Evolutionary conservation across 139 green algal genomes (phyloP).

Genomic region (Pycnococcus provasolii): DNA sequence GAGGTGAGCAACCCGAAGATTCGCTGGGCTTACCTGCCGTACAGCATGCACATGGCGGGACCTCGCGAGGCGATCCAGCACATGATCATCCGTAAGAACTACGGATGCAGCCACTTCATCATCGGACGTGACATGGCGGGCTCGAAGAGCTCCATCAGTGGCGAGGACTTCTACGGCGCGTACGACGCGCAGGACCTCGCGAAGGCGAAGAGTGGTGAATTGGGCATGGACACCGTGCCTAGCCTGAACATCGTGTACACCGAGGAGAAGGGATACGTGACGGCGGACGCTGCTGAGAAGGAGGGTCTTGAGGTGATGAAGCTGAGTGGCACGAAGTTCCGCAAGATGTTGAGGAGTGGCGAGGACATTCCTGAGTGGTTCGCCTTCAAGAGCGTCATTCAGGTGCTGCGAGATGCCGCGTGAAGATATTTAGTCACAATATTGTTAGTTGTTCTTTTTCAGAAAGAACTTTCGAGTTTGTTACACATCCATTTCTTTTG

Average conservation of each 20-base stretch:
- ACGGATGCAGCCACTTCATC: slow-evolving; percentile 80
- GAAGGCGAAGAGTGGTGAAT: slow-evolving; percentile 22
- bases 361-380: slow-evolving; percentile 94
- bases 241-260: slow-evolving; percentile 35
- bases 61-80: slow-evolving; percentile 79
- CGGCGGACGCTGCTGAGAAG: slow-evolving; percentile 25
- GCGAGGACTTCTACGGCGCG: slow-evolving; percentile 65
- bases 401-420: slow-evolving; percentile 55
- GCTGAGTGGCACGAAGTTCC: slow-evolving; percentile 64
- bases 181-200: slow-evolving; percentile 37
- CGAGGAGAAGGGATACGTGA: slow-evolving; percentile 55
- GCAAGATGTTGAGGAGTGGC: slow-evolving; percentile 19
- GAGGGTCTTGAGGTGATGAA: slow-evolving; percentile 32
- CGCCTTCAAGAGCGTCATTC: slow-evolving; percentile 83
- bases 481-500: too few species aligned
- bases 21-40: slow-evolving; percentile 68
- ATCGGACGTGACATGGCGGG: slow-evolving; percentile 77
- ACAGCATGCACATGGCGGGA: slow-evolving; percentile 82
- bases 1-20: slow-evolving; percentile 57
- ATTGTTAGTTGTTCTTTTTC: too few species aligned
- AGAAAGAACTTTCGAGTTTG: too few species aligned
- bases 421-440: too few species aligned
- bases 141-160: slow-evolving; percentile 56
- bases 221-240: slow-evolving; percentile 31
- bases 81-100: slow-evolving; percentile 87